These are phyloP conservation scores for Hibiscus tridactylites DNA, from an alignment of 345 rosid species.

Conservation along the genomic window DNA sequence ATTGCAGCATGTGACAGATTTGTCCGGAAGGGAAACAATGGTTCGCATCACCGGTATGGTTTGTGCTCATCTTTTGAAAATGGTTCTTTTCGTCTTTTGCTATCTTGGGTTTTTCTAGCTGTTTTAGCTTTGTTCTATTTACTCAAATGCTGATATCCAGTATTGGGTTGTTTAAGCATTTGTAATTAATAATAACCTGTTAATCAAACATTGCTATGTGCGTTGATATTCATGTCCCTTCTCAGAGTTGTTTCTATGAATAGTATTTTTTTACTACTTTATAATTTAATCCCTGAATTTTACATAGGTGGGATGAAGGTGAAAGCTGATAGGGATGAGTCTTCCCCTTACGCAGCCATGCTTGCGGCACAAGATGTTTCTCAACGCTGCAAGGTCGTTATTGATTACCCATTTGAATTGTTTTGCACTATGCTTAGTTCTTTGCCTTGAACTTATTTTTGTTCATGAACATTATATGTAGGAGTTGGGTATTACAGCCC, in stretches of 20 bases:
- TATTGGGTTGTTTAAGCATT: not conserved
- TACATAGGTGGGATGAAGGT: conserved; percentile 43
- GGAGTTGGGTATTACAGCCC: conserved; percentile 78
- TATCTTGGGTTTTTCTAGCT: not conserved
- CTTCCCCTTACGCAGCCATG: conserved; percentile 20
- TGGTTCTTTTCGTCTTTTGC: not conserved
- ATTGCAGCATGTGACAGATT: conserved; percentile 80
- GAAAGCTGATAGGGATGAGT: conserved; percentile 1
- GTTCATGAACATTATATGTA: conserved; percentile 9
- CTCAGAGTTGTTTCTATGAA: not conserved
- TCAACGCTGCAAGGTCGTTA: conserved; percentile 64
- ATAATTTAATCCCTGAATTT: not conserved
- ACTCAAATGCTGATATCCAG: too few relatives aligned
- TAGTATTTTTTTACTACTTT: not conserved
- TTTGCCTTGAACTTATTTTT: not conserved
- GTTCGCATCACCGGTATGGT: conserved; percentile 36
- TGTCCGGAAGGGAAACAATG: conserved; percentile 36
- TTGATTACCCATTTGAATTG: not conserved
- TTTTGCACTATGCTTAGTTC: not conserved
- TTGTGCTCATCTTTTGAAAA: not conserved
- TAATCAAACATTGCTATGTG: not conserved
- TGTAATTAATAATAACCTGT: too few relatives aligned
- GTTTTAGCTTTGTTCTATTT: too few relatives aligned
- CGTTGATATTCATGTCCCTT: not conserved
- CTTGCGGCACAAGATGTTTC: conserved; percentile 88